Conservation (phyloP, 495 filamentous ascomycete genomes). For the Tuber indicum region DNA sequence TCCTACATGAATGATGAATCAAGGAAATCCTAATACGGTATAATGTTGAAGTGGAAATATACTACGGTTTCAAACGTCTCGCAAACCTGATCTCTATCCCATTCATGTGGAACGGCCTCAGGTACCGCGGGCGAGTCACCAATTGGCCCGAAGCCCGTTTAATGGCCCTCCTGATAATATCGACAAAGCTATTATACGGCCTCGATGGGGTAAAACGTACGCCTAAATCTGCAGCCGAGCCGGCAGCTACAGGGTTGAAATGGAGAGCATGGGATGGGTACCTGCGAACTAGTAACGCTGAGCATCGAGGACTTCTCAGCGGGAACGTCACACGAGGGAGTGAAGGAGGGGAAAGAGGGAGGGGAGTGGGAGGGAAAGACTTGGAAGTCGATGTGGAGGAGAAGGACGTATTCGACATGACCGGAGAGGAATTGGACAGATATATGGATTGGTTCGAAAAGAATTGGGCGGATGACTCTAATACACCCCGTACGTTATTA, state of each 20-base stretch:
- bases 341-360: conserved; percentile 42
- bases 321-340: conserved; percentile 12
- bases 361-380: conserved; percentile 44
- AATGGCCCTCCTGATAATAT: conserved; percentile 64
- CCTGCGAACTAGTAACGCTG: conserved; percentile 44
- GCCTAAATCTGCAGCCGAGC: conserved; percentile 54
- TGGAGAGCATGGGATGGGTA: conserved; percentile 65
- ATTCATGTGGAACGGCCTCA: conserved; percentile 30
- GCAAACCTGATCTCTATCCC: conserved; percentile 48
- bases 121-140: conserved; percentile 8
- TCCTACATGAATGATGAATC: neutral
- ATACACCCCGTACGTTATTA: conserved; percentile 44
- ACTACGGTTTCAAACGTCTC: conserved; percentile 56
- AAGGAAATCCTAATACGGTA: too few species aligned
- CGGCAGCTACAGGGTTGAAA: conserved; percentile 56
- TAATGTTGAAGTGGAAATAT: conserved; percentile 58
- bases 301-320: conserved; percentile 24
- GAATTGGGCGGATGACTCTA: conserved; percentile 56
- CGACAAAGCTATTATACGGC: conserved; percentile 71
- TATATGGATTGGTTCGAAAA: conserved; percentile 87
- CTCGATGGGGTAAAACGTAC: conserved; percentile 58
- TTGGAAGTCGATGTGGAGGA: conserved; percentile 53
- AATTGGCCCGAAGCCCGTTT: conserved; percentile 65
- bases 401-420: conserved; percentile 63
- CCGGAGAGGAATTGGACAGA: conserved; percentile 60